Conservation (phyloP, 2,329 filamentous ascomycete species). For the Elsinoe fawcettii region DNA sequence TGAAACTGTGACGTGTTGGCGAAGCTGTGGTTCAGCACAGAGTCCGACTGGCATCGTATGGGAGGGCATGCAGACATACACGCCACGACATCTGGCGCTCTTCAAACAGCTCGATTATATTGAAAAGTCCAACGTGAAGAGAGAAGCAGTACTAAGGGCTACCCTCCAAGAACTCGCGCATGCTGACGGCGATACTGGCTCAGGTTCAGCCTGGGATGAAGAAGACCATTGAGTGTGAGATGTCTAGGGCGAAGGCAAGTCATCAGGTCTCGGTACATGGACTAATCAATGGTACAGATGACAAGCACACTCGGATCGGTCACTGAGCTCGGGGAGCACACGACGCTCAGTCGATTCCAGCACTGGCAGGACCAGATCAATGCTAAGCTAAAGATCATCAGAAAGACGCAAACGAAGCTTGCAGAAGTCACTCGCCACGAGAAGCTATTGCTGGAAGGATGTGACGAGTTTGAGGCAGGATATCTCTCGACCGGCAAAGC, state of each 20-base stretch:
- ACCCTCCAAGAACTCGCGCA: too few species aligned
- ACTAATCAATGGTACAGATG: neutral
- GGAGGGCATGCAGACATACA: too few species aligned
- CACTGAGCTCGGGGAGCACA: neutral
- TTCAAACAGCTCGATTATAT: too few species aligned
- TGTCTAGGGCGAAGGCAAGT: too few species aligned
- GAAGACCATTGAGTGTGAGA: too few species aligned
- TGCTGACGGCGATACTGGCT: too few species aligned
- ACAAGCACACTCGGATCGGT: neutral
- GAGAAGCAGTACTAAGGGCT: too few species aligned
- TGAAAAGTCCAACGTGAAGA: too few species aligned
- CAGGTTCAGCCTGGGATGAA: too few species aligned
- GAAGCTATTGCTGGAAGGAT: neutral
- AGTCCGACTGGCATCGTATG: too few species aligned
- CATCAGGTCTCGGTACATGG: too few species aligned
- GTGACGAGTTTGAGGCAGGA: neutral
- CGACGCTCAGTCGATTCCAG: neutral
- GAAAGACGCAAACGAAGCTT: neutral
- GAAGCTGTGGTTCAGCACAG: neutral
- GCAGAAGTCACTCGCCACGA: neutral
- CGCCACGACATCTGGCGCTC: neutral
- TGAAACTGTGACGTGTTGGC: too few species aligned
- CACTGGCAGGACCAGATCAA: neutral
- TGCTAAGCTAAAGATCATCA: neutral
- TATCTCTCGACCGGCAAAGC: neutral